Base-by-base conservation (phyloP, 2,329 filamentous ascomycete genomes). In the Colletotrichum magnum region DNA sequence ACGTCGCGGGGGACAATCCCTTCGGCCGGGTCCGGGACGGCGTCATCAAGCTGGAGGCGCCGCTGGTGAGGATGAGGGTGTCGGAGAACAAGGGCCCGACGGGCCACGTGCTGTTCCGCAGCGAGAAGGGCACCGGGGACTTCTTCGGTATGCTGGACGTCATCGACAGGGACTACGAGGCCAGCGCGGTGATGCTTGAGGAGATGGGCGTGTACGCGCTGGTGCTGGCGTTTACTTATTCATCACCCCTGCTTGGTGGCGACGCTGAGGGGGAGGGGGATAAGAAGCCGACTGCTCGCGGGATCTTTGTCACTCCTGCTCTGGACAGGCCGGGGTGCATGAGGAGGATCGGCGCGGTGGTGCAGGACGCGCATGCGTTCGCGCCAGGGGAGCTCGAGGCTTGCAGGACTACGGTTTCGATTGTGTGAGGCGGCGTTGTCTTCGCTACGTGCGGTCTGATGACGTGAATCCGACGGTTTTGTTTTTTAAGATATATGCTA, bases 21-120 rank as follows among this genome's bases (percentile, higher is more conserved):
- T 71, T 68, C n/a, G 68, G 68, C 4, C 54, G 64, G 4, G 56
- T 68, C 18, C 59, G 64, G 9, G 64, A 68, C 32, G 68, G 58
- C 10, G 68, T 58, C 32, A 59, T 71, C 24, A 64, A 47, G 43
- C 50, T 71, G 6, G 63, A 68, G n/a, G 68, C 58, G 5, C 65
- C 65, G 16, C 28, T 68, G 41, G 13, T 64, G 12, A 58, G 18
- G n/a, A 53, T 68, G 65, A 32, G 16, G 18, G 15, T 68, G 24
- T 53, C 65, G 1, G 59, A 64, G 16, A 53, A 36, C 6, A 64
- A 68, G 28, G 65, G 65, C 2, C 60, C 53, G n/a, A 53, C 28
- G 6, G 60, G 60, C 2, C 60, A 64, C 5, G 15, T 68, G 4
- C 13, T 41, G 7, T 56, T 64, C 39, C 39, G 53, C 7, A 64